Conservation (phyloP, 768 basidiomycete species). For the Suillus americanus region DNA sequence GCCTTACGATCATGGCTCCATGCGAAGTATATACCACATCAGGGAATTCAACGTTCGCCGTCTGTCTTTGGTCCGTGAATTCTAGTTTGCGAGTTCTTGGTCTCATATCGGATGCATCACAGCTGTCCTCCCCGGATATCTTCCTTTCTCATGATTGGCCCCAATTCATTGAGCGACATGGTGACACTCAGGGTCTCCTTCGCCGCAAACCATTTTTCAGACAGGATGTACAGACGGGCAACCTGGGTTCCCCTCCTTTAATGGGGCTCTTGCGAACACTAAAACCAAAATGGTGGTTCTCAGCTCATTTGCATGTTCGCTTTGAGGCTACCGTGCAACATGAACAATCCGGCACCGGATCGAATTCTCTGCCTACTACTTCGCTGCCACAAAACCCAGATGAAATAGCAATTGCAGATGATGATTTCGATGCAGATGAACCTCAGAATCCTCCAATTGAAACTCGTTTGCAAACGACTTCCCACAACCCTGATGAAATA, state of each 20-base stretch:
- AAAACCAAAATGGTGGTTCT: constrained; percentile 86
- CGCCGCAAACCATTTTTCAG: constrained; percentile 77
- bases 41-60: constrained; percentile 82
- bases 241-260: constrained; percentile 84
- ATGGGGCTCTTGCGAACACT: constrained; percentile 73
- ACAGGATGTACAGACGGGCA: constrained; percentile 62
- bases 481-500: constrained; percentile 53
- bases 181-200: constrained; percentile 64
- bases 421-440: constrained; percentile 23
- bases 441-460: constrained; percentile 4
- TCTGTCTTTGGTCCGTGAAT: constrained; percentile 61
- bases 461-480: constrained; percentile 33
- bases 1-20: constrained; percentile 71
- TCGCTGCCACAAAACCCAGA: constrained; percentile 31
- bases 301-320: constrained; percentile 87
- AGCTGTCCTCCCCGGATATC: constrained; percentile 65
- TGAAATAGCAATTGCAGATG: constrained; percentile 40
- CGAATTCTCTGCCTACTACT: neutral
- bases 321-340: constrained; percentile 74
- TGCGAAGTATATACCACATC: constrained; percentile 88
- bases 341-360: constrained; percentile 14
- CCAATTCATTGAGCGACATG: constrained; percentile 75
- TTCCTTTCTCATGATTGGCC: constrained; percentile 99
- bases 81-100: neutral
- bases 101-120: constrained; percentile 4